Base-by-base conservation (phyloP, 345 rosid genomes). In the Sisymbrium irio region DNA sequence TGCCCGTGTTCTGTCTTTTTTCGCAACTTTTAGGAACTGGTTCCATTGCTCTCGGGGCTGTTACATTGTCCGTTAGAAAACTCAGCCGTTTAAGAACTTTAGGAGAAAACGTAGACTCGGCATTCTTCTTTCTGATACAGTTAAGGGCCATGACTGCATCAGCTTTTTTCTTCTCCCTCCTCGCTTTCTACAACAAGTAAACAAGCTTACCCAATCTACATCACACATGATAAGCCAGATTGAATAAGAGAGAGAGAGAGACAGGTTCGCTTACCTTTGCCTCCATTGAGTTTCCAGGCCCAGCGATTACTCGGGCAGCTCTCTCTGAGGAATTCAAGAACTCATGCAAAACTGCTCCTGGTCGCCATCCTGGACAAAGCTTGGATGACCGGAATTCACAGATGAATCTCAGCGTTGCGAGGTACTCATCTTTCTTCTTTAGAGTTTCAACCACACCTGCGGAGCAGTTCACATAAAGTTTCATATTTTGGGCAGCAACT, bases 131-230 rank as follows among this genome's bases (percentile, higher is more conserved):
- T 58, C 12, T 57, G 18, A 74, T 66, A n/a, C 42, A 74, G 36
- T 74, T 40, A 46, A 74, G 42, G 22, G 72, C 72, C 60, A 66
- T 66, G 67, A 14, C 67, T 47, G 72, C 72, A 74, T 74, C 60
- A 6, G 42, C 67, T 47, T 59, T 57, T 37, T 4, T 65, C 78
- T 65, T 74, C 53, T 66, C 72, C 60, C 51, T 27, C 53, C 20
- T 36, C 3, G 61, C 72, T 57, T 14, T 74, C 78, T 74, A 45
- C 10, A 63, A 18, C 59, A 74, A 14, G 35, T 36, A 27, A 47
- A 66, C 35, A 66, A 74, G 14, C 15, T 42, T 42, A 41, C 11
- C 50, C 47, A 42, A 54, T 39, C 51, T 32, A 40, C 61, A 62
- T 71, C 13, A 65, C 35, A 65, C 22, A 58, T 28, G 44, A 58